Conservation (phyloP, 2,329 filamentous ascomycete species). For the Xylaria sp. region DNA sequence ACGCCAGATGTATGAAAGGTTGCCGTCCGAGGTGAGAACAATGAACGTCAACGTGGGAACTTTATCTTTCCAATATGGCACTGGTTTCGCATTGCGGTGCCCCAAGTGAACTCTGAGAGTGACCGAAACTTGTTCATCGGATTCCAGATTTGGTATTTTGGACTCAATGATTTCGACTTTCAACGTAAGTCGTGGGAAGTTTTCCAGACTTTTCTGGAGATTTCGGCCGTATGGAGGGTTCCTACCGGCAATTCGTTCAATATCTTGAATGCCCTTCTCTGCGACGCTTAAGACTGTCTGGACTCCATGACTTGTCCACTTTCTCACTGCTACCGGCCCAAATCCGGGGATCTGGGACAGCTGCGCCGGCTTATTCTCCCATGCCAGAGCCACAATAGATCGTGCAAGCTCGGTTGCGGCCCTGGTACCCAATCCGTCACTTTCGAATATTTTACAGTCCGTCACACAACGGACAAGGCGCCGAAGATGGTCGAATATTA, state of each 20-base stretch:
- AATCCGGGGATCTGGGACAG: conserved; percentile 78
- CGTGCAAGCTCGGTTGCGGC: conserved; percentile 72
- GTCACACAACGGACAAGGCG: conserved; percentile 70
- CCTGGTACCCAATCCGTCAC: conserved; percentile 61
- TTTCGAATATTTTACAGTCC: conserved; percentile 58
- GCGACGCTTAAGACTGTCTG: conserved; percentile 66
- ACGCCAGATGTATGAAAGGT: conserved; percentile 62
- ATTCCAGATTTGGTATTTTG: conserved; percentile 28
- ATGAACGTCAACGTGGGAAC: conserved; percentile 68
- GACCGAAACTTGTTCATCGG: conserved; percentile 46
- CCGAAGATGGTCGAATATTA: conserved; percentile 63
- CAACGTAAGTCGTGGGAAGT: conserved; percentile 60
- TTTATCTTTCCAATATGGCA: conserved; percentile 58
- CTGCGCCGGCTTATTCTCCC: conserved; percentile 78
- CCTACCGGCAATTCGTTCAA: conserved; percentile 71
- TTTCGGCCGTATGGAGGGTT: conserved; percentile 79
- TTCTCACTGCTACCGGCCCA: conserved; percentile 69
- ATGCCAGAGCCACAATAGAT: conserved; percentile 66
- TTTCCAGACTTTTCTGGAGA: conserved; percentile 56
- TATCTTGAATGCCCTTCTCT: conserved; percentile 58
- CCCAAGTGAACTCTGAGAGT: conserved; percentile 62
- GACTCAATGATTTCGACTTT: conserved; percentile 36
- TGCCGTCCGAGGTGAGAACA: conserved; percentile 64
- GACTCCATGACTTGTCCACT: conserved; percentile 66
- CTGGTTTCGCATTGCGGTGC: conserved; percentile 61